Conservation (phyloP, 1,284 basidiomycete genomes). For the Cryptococcus maquisensis region DNA sequence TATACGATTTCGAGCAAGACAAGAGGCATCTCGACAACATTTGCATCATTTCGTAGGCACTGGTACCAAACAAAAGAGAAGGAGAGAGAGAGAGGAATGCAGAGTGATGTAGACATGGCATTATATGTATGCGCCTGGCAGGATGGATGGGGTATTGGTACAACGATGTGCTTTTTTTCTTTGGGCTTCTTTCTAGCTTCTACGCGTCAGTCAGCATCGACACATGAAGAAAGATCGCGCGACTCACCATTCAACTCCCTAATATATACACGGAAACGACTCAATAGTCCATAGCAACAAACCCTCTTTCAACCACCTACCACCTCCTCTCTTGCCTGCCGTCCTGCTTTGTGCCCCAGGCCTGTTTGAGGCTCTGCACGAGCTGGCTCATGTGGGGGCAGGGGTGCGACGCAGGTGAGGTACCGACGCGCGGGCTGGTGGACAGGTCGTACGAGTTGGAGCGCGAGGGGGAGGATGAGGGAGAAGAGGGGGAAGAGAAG, state of each 20-base stretch:
- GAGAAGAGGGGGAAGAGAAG: slow-evolving; percentile 2
- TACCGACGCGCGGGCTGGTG: slow-evolving; percentile 1
- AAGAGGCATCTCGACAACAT: too few relatives aligned
- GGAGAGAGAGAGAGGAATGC: background rate
- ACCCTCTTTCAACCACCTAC: background rate
- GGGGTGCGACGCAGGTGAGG: slow-evolving; percentile 21
- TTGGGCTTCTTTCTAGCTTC: too few relatives aligned
- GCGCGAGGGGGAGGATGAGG: slow-evolving; percentile 7
- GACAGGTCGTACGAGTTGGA: slow-evolving; percentile 1
- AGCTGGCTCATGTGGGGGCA: slow-evolving; percentile 40
- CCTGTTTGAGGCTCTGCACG: slow-evolving; percentile 30
- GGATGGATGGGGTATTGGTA: too few relatives aligned
- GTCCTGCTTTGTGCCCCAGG: slow-evolving; percentile 1
- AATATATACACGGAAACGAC: background rate
- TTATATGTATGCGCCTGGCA: background rate
- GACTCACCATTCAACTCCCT: background rate
- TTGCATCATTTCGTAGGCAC: too few relatives aligned
- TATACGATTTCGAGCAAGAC: too few relatives aligned
- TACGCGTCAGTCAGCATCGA: background rate
- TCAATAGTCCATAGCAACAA: background rate
- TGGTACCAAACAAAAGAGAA: too few relatives aligned
- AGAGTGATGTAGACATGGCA: background rate
- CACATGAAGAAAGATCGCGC: background rate
- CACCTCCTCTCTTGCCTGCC: background rate
- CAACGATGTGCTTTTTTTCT: background rate